These are phyloP conservation scores for Nicotiana rustica DNA, from an alignment of 305 asterid genomes.

Conservation along the genomic window DNA sequence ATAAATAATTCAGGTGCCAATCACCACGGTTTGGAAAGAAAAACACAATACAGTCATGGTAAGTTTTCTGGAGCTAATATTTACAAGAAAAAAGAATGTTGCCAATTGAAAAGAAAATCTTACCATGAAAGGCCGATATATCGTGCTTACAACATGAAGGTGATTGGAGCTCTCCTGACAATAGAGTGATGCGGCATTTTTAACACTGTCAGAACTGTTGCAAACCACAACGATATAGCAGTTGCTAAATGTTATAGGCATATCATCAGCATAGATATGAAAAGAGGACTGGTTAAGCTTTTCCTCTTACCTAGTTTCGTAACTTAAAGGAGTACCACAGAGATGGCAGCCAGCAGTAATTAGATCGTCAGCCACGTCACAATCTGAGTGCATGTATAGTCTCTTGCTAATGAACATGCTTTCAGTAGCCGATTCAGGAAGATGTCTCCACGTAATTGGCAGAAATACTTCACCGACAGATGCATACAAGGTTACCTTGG, in stretches of 20 bases:
- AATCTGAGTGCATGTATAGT: slow-evolving; percentile 47
- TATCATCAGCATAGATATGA: slow-evolving; percentile 19
- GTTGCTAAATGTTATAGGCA: not conserved
- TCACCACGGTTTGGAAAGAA: not conserved
- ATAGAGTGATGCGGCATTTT: slow-evolving; percentile 48
- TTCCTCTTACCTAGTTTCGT: slow-evolving; percentile 52
- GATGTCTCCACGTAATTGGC: slow-evolving; percentile 65
- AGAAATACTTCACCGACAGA: slow-evolving; percentile 73
- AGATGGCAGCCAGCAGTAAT: slow-evolving; percentile 67
- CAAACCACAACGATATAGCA: slow-evolving; percentile 25
- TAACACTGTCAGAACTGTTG: slow-evolving; percentile 54
- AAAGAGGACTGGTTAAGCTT: slow-evolving; percentile 29
- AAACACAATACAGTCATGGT: not conserved
- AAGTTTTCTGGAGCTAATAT: not conserved
- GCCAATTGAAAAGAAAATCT: slow-evolving; percentile 8
- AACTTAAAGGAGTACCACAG: slow-evolving; percentile 62
- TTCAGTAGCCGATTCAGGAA: slow-evolving; percentile 62
- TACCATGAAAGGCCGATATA: slow-evolving; percentile 82
- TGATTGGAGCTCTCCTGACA: slow-evolving; percentile 63
- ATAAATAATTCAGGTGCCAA: slow-evolving; percentile 1
- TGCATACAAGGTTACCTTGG: slow-evolving; percentile 60
- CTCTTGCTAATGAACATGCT: slow-evolving; percentile 77
- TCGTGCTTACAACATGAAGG: slow-evolving; percentile 59
- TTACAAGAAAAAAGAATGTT: slow-evolving; percentile 10
- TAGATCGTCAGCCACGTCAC: slow-evolving; percentile 63